Percentiles rank a stretch among this genome's conserved stretches.
Conservation (phyloP, 208 protist species). For the Wallacemonas sp. region DNA sequence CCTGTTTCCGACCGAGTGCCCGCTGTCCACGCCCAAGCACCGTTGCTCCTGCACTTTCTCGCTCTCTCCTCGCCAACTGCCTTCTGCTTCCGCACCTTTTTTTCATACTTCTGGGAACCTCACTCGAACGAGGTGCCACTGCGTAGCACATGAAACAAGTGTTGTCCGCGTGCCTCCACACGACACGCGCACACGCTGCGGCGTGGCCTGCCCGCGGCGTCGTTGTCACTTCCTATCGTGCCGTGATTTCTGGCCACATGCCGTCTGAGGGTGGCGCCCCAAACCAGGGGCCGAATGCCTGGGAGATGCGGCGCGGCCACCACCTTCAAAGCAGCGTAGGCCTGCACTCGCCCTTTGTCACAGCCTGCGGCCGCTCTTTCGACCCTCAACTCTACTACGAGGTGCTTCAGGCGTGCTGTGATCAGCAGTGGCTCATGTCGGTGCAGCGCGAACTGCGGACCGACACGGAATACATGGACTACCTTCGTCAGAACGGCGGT, state of each 20-base stretch:
- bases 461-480: slow-evolving; percentile 75
- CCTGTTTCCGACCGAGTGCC: too few species aligned
- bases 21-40: too few species aligned
- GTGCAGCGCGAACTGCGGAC: slow-evolving; percentile 74
- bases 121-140: too few species aligned
- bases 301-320: slow-evolving; percentile 65
- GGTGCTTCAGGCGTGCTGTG: slow-evolving; percentile 82
- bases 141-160: slow-evolving; percentile 7
- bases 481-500: slow-evolving; percentile 69
- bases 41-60: too few species aligned
- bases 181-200: not conserved
- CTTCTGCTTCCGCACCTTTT: too few species aligned
- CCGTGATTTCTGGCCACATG: slow-evolving; percentile 52
- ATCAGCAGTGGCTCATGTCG: slow-evolving; percentile 82
- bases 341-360: slow-evolving; percentile 56
- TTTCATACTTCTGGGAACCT: too few species aligned
- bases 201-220: not conserved
- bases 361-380: slow-evolving; percentile 81
- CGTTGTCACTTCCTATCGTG: slow-evolving; percentile 1
- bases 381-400: slow-evolving; percentile 81
- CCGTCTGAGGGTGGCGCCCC: slow-evolving; percentile 34
- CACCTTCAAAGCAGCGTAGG: slow-evolving; percentile 77
- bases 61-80: too few species aligned
- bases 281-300: slow-evolving; percentile 15
- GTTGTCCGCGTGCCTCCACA: not conserved